Base-by-base conservation (phyloP, 805 yeast species). In the Wickerhamiella lipophila region DNA sequence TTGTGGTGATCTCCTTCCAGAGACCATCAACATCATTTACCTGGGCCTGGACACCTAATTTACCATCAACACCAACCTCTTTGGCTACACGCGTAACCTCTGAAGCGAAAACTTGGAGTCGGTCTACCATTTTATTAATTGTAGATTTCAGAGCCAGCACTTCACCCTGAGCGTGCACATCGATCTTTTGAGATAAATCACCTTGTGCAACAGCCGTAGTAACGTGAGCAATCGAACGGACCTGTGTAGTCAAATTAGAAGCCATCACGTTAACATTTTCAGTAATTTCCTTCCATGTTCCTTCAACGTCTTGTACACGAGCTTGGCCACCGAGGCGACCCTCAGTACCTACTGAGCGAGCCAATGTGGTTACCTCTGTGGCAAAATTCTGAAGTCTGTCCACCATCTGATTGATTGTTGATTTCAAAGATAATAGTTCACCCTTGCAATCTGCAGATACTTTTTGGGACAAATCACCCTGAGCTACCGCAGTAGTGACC, bases 171-270 rank as follows among this genome's bases (percentile, higher is more conserved):
- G 95, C 94, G 58, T 80, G 89, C 22, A 85, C 95, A 53, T 77
- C 84, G 64, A 85, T 85, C 64, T 85, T 85, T 60, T 81, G 88
- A 3, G 83, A 77, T 55, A 85, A 71, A 61, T 85, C 94, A 59
- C 95, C 95, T 63, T 82, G 83, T 1, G 95, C 95, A 40, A 85
- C 95, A 2, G 94, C 94, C 3, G 94, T 82, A 1, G 94, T 86
- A 50, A 85, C 95, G 11, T 87, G 83, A 3, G 94, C 94, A 57
- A 85, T 85, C 15, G 86, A 78, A 65, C 95, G 74, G 56, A 85
- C 95, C 66, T 85, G 95, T 52, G 83, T 83, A 0, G 95, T 85
- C 56, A 85, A 72, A 61, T 85, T 85, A 34, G 79, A 70, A 5
- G 95, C 95, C 95, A 85, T 85, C 49, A 82, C 82, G 61, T 85